These are phyloP conservation scores for Globisporangium parvum DNA, from an alignment of 352 stramenopile species.

Conservation along the genomic window DNA sequence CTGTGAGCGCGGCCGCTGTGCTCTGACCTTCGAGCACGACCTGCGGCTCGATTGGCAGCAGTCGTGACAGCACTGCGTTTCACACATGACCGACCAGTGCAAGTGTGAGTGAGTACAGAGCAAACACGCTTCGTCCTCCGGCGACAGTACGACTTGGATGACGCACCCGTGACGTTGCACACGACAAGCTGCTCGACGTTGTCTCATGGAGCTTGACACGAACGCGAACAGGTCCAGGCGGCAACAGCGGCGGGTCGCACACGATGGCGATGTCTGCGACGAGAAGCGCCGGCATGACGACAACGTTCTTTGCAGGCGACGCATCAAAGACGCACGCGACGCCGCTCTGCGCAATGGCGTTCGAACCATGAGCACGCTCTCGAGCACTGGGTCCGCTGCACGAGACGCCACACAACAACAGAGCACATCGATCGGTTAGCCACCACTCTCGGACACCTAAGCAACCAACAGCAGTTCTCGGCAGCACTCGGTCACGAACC, in stretches of 20 bases:
- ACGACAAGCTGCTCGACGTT: neutral
- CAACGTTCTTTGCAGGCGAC: neutral
- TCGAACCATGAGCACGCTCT: slow-evolving; percentile 3
- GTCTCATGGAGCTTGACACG: slow-evolving; percentile 5
- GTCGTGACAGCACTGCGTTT: slow-evolving; percentile 6
- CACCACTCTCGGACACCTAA: neutral
- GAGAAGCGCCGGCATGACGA: neutral
- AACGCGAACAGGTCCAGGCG: neutral
- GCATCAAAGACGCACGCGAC: slow-evolving; percentile 10
- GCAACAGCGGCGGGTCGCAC: slow-evolving; percentile 5
- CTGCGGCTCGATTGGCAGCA: slow-evolving; percentile 6
- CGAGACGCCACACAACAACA: neutral
- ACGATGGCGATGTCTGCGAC: slow-evolving; percentile 4
- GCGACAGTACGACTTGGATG: neutral
- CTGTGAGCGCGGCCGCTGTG: neutral
- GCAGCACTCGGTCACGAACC: neutral
- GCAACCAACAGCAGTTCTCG: too few species aligned
- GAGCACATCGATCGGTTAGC: neutral
- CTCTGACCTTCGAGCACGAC: neutral
- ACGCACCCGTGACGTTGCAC: slow-evolving; percentile 7
- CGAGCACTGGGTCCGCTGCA: slow-evolving; percentile 7
- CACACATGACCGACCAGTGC: too few species aligned
- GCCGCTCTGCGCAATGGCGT: slow-evolving; percentile 4
- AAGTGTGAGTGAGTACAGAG: too few species aligned
- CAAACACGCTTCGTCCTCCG: too few species aligned